Base-by-base conservation (phyloP, 108 stramenopile genomes). In the Pseudonitzschia pungens region DNA sequence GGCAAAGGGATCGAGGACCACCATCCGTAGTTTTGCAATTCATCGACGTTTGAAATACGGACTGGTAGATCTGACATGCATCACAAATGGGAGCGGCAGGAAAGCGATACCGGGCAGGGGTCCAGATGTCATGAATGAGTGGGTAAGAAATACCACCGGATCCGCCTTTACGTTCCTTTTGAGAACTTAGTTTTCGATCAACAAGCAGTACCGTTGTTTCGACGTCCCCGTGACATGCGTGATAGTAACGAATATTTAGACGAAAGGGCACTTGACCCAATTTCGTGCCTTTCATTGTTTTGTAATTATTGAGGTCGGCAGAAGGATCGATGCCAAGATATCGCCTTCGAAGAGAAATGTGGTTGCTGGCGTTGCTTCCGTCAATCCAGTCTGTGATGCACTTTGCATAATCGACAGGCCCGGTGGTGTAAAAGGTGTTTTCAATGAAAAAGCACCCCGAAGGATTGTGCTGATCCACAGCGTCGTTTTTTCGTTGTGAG, bases 361-460 rank as follows among this genome's bases (percentile, higher is more conserved):
- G 41, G 16, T 44, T 32, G 11, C 41, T 43, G 8, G n/a, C 20
- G 12, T 45, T 24, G 18, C 65, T 70, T 40, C 63, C 60, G 64
- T 71, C 60, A 18, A 65, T 68, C 87, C 87, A 88, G 12, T 74
- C 55, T 16, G 42, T 11, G 55, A 88, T 83, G 29, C 82, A 80
- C 21, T 57, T 80, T 0, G 67, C 62, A 71, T 88, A 88, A 59
- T 88, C 87, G 15, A 76, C 74, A 24, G 74, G 55, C 33, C 91
- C 93, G 56, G 65, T 69, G 2, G 71, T 82, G 74, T 90, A 94
- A 32, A 94, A 89, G 7, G 51, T 78, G 59, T 84, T 82, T 76
- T 92, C 93, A 57, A 94, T 83, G 58, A 92, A 86, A 56, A 94
- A 92, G 21, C 87, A 79, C 15, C 92, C 92, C 21, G 80, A 77